phyloP scores from a whole-genome alignment of 768 basidiomycete genomes.

The Tylopilus vinaceipallidus region DNA sequence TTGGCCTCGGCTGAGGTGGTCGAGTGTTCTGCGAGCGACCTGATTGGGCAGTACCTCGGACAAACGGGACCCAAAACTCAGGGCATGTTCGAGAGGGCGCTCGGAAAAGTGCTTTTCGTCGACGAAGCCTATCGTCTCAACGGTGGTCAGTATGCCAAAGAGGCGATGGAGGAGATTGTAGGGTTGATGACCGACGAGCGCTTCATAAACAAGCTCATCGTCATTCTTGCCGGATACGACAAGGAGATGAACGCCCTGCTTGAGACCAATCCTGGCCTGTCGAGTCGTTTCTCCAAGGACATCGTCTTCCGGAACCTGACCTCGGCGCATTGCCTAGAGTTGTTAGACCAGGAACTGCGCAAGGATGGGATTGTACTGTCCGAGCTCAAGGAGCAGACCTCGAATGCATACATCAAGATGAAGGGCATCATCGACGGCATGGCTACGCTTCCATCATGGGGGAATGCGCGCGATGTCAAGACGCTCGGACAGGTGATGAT shows the following conservation, averaged over 20 bases:
- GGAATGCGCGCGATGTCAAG: constrained; percentile 65
- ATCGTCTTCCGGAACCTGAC: constrained; percentile 53
- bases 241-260: constrained; percentile 62
- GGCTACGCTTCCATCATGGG: constrained; percentile 54
- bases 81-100: constrained; percentile 58
- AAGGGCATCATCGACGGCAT: constrained; percentile 35
- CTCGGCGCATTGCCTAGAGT: constrained; percentile 45
- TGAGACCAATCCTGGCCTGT: constrained; percentile 56
- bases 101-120: constrained; percentile 67
- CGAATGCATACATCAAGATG: constrained; percentile 5
- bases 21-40: constrained; percentile 68
- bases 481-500: constrained; percentile 37
- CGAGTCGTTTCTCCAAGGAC: constrained; percentile 67
- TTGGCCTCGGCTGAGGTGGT: constrained; percentile 49
- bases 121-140: constrained; percentile 69
- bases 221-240: constrained; percentile 72
- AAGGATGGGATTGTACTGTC: constrained; percentile 41
- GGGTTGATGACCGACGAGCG: constrained; percentile 56
- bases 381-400: constrained; percentile 31
- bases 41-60: constrained; percentile 68
- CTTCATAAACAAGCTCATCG: constrained; percentile 58
- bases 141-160: constrained; percentile 62
- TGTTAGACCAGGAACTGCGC: constrained; percentile 47
- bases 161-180: constrained; percentile 72
- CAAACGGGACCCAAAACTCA: constrained; percentile 69